Conservation (phyloP, 352 stramenopile genomes). For the Globisporangium paddicum region DNA sequence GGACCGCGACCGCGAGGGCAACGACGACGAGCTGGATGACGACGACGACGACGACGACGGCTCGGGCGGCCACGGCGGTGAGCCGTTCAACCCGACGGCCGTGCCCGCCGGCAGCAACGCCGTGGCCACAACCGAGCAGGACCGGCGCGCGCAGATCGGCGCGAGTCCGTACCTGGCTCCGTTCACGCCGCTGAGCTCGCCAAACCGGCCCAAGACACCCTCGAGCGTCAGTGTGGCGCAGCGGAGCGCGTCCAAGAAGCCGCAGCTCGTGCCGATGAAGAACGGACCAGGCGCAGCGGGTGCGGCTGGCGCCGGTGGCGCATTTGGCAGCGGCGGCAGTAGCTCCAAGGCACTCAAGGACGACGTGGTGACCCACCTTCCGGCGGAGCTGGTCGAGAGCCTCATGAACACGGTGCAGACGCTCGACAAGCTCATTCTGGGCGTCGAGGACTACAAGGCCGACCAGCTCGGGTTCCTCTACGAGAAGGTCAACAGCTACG, state of each 20-base stretch:
- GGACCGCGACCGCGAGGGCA: conserved; percentile 4
- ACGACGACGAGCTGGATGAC: conserved; percentile 16
- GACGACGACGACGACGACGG: conserved; percentile 12
- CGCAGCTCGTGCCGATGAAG: conserved; percentile 52
- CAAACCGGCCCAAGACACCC: conserved; percentile 48
- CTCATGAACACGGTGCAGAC: conserved; percentile 57
- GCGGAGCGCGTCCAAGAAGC: conserved; percentile 27
- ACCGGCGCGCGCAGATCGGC: conserved; percentile 55
- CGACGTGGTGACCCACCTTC: conserved; percentile 58
- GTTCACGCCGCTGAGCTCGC: conserved; percentile 65
- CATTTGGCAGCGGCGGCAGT: conserved; percentile 9
- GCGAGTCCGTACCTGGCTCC: conserved; percentile 60
- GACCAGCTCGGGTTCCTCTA: conserved; percentile 56
- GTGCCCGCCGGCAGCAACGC: conserved; percentile 6
- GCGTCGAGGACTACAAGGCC: conserved; percentile 53
- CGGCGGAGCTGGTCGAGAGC: conserved; percentile 47
- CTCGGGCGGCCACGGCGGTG: neutral
- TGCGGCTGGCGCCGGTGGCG: neutral
- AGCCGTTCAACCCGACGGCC: conserved; percentile 1
- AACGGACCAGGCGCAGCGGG: conserved; percentile 10
- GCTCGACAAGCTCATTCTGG: conserved; percentile 55
- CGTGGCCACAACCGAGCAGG: conserved; percentile 26
- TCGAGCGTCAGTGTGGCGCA: conserved; percentile 25
- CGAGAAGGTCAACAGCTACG: conserved; percentile 55
- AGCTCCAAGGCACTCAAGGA: conserved; percentile 36